phyloP scores from a whole-genome alignment of 371 early-diverging fungal genomes.

The Choanephora cucurbitarum region DNA sequence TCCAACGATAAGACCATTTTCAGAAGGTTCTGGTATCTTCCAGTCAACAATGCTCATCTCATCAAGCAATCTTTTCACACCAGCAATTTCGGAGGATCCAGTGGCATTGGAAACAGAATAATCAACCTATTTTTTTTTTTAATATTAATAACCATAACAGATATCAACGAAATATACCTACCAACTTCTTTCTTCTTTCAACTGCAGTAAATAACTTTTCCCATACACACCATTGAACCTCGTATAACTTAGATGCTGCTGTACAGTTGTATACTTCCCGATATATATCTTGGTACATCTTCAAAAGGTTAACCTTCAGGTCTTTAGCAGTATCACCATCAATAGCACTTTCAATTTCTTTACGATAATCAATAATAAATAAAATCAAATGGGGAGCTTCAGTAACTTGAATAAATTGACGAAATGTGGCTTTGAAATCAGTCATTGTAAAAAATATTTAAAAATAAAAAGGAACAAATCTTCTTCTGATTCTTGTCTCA shows the following conservation, averaged over 20 bases:
- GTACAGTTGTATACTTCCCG: neutral
- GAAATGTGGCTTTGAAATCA: neutral
- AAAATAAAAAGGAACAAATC: too few species aligned
- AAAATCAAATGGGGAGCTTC: neutral
- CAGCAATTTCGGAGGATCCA: neutral
- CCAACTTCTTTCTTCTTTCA: neutral
- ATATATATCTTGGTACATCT: neutral
- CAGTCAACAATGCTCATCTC: neutral
- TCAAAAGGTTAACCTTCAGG: neutral
- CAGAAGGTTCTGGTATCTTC: neutral
- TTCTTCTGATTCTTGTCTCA: too few species aligned
- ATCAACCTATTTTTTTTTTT: neutral
- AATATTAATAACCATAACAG: neutral
- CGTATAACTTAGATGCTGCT: neutral
- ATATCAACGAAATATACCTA: neutral
- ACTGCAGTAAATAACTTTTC: neutral
- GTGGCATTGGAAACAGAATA: neutral
- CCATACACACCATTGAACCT: neutral
- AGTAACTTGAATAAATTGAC: neutral
- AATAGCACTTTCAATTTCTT: neutral
- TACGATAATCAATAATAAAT: neutral
- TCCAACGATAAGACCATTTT: neutral
- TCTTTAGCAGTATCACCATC: neutral
- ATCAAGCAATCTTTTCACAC: neutral
- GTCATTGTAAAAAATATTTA: neutral